Evolutionary conservation across 129 eudicot species (phyloP).

Genomic region (Pulicaria dysenterica): DNA sequence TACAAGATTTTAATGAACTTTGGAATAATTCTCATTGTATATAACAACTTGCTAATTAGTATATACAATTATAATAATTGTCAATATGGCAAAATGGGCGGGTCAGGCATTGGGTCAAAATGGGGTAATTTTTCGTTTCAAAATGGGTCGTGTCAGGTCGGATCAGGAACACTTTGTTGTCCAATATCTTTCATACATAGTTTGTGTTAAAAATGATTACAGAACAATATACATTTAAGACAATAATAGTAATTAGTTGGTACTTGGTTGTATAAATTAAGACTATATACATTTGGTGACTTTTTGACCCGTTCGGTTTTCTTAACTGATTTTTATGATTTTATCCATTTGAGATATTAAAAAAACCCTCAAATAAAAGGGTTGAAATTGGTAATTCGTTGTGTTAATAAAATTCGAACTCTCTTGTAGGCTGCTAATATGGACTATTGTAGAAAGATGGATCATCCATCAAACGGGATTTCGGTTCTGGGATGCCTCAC

Average conservation of each 20-base stretch:
- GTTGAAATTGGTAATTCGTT: neutral
- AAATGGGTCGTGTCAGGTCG: neutral
- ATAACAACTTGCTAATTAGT: no score
- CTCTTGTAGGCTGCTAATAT: slow-evolving; percentile 51
- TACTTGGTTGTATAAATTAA: neutral
- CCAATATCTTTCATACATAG: neutral
- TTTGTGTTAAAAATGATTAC: neutral
- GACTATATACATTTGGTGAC: neutral
- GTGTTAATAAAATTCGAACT: neutral
- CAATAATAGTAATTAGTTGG: no score
- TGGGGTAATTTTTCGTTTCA: neutral
- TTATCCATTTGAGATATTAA: slow-evolving; percentile 5
- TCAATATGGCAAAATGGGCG: neutral
- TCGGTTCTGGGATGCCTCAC: slow-evolving; percentile 57
- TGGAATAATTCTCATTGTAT: no score
- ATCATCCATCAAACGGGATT: slow-evolving; percentile 77
- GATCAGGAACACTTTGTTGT: neutral
- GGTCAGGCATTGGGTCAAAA: neutral
- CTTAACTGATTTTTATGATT: neutral
- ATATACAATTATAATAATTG: neutral
- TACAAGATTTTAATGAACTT: no score
- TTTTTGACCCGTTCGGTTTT: neutral
- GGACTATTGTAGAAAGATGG: slow-evolving; percentile 64
- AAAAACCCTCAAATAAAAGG: neutral
- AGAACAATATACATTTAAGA: neutral